Evolutionary conservation across 768 basidiomycete species (phyloP).

Genomic region (Mycena epipterygia): DNA sequence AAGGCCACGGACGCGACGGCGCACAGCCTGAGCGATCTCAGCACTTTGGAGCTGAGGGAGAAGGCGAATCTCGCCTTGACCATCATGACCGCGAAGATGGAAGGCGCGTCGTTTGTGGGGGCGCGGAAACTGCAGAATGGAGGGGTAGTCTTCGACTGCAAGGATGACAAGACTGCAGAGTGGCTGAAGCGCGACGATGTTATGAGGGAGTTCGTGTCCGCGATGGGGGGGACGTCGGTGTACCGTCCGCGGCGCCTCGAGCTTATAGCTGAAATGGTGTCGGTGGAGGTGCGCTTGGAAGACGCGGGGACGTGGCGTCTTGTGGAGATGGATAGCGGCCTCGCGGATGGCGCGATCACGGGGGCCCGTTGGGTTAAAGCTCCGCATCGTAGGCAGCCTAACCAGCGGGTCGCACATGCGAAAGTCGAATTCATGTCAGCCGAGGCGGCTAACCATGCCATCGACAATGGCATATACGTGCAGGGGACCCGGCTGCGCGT

Average conservation of each 20-base stretch:
- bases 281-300: not conserved
- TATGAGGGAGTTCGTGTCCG: not conserved
- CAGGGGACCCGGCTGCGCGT: not conserved
- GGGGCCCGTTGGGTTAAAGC: not conserved
- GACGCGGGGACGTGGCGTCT: not conserved
- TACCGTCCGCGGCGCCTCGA: not conserved
- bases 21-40: not conserved
- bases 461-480: conserved; percentile 24
- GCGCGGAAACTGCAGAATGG: not conserved
- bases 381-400: not conserved
- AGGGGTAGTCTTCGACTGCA: conserved; percentile 13
- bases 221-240: not conserved
- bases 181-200: not conserved
- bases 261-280: not conserved
- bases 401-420: not conserved
- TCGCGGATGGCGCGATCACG: not conserved
- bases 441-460: conserved; percentile 31
- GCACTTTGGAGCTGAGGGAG: not conserved
- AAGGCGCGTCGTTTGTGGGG: conserved; percentile 7
- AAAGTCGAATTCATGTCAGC: conserved; percentile 10
- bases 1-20: not conserved
- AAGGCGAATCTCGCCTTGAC: conserved; percentile 10
- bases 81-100: not conserved
- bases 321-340: not conserved
- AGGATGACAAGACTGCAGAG: not conserved